Percentiles rank a stretch among this genome's conserved stretches.
These are phyloP conservation scores for Porphyrellus cyaneotinctus DNA, from an alignment of 768 basidiomycete species.

Conservation along the genomic window DNA sequence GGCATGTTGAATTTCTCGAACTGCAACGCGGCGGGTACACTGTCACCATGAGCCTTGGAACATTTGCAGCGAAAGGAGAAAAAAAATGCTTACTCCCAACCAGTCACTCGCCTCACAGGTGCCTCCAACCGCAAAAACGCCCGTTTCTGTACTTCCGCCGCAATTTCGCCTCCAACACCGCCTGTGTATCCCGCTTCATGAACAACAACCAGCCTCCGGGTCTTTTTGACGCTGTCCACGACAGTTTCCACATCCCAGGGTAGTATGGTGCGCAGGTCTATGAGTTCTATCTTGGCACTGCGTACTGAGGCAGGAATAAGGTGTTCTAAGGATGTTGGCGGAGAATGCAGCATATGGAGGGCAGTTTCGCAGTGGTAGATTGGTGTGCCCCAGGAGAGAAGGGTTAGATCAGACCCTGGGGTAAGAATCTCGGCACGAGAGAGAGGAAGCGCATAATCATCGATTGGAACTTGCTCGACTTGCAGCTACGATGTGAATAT, in stretches of 20 bases:
- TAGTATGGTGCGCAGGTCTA: constrained; percentile 84
- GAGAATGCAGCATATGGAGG: constrained; percentile 64
- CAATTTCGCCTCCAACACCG: constrained; percentile 88
- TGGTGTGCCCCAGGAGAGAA: constrained; percentile 92
- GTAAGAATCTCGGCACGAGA: constrained; percentile 74
- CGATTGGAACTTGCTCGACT: constrained; percentile 91
- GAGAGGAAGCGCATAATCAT: constrained; percentile 83
- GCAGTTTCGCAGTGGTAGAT: constrained; percentile 88
- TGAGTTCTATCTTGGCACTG: constrained; percentile 75
- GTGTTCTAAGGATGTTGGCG: constrained; percentile 56
- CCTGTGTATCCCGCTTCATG: constrained; percentile 89
- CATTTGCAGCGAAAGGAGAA: neutral
- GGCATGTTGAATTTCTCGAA: constrained; percentile 94
- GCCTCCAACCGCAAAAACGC: constrained; percentile 88
- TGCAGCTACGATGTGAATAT: constrained; percentile 5
- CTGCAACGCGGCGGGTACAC: constrained; percentile 77
- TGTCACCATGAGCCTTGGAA: constrained; percentile 27
- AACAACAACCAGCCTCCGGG: constrained; percentile 81
- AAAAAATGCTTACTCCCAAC: constrained; percentile 81
- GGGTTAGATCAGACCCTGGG: constrained; percentile 78
- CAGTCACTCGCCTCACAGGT: constrained; percentile 80
- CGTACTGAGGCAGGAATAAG: constrained; percentile 65
- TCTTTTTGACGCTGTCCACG: constrained; percentile 77
- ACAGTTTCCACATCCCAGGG: constrained; percentile 87
- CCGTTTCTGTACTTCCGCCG: constrained; percentile 84